A percentile compares a stretch with the other conserved stretches of the same genome.
Evolutionary conservation across 78 protist genomes (phyloP).

Genomic region (Mastigamoeba balamuthi): DNA sequence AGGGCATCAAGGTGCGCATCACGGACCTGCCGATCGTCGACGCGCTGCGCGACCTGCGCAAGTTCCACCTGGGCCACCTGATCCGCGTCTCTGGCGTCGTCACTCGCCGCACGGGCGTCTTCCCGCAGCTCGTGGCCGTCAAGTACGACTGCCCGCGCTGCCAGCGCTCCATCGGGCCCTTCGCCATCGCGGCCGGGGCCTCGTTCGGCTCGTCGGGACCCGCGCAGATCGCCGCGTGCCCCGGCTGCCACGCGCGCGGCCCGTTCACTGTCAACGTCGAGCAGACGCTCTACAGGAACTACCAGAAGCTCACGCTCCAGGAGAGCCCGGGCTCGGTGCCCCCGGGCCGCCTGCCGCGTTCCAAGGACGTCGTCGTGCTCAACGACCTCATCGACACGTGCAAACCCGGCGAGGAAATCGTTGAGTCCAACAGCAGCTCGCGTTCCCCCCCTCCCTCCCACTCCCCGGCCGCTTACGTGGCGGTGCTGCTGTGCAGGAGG

Average conservation of each 20-base stretch:
- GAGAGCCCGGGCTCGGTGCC: conserved; percentile 98
- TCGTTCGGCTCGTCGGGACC: neutral
- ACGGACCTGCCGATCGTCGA: conserved; percentile 74
- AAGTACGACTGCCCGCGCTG: conserved; percentile 85
- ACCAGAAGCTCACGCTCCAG: conserved; percentile 88
- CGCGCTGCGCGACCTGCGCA: too few species aligned
- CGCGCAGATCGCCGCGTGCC: conserved; percentile 24
- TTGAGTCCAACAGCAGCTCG: neutral
- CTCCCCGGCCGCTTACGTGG: neutral
- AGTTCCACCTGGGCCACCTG: conserved; percentile 82
- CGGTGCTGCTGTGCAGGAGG: conserved; percentile 1
- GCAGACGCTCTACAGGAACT: conserved; percentile 90
- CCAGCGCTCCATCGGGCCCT: conserved; percentile 66
- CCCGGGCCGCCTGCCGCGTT: conserved; percentile 97
- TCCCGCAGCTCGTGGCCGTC: conserved; percentile 77
- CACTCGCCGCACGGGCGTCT: conserved; percentile 88
- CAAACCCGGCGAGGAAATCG: conserved; percentile 96
- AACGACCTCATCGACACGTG: conserved; percentile 87
- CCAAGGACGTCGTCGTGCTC: conserved; percentile 80
- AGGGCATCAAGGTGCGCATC: conserved; percentile 81
- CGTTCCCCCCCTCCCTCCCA: neutral
- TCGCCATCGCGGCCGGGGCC: neutral
- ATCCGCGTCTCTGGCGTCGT: conserved; percentile 90
- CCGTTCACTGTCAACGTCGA: conserved; percentile 79
- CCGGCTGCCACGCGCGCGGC: conserved; percentile 64